Percentiles rank a stretch among this genome's conserved stretches.
phyloP scores from a whole-genome alignment of 352 stramenopile genomes.

The Globisporangium parvum region DNA sequence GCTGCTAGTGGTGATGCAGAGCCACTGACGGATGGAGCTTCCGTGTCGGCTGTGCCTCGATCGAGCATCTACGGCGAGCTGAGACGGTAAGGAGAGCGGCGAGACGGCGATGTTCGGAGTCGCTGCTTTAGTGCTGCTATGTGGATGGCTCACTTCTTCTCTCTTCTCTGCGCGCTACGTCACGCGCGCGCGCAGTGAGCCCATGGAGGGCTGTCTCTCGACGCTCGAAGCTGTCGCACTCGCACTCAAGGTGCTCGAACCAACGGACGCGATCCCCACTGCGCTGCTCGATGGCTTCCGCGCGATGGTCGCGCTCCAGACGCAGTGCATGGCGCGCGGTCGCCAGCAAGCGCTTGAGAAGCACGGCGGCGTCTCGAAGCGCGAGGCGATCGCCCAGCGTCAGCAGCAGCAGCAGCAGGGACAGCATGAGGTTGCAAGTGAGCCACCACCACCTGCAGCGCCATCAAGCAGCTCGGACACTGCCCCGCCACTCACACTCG shows the following conservation, averaged over 20 bases:
- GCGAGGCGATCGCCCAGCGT: slow-evolving; percentile 21
- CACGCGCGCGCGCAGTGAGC: slow-evolving; percentile 32
- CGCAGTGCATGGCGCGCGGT: slow-evolving; percentile 30
- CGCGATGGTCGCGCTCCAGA: slow-evolving; percentile 56
- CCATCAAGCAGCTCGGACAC: not conserved
- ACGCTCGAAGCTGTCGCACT: slow-evolving; percentile 65
- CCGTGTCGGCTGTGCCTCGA: not conserved
- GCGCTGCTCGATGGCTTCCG: slow-evolving; percentile 41
- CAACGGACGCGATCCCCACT: slow-evolving; percentile 10
- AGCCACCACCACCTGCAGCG: too few relatives aligned
- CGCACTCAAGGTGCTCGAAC: slow-evolving; percentile 40
- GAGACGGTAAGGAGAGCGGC: slow-evolving; percentile 18
- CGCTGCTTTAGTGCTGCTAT: not conserved
- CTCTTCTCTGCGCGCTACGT: not conserved
- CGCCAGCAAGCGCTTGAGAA: slow-evolving; percentile 22
- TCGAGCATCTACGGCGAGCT: slow-evolving; percentile 65
- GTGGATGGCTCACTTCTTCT: not conserved
- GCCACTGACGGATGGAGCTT: not conserved
- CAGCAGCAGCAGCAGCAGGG: slow-evolving; percentile 15
- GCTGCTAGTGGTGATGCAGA: not conserved
- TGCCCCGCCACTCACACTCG: not conserved
- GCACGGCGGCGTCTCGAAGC: slow-evolving; percentile 37
- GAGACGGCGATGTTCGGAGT: not conserved
- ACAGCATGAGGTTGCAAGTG: not conserved
- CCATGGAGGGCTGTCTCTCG: slow-evolving; percentile 66